Evolutionary conservation across 2,329 filamentous ascomycete species (phyloP).

Genomic region (Botrytis medusae): DNA sequence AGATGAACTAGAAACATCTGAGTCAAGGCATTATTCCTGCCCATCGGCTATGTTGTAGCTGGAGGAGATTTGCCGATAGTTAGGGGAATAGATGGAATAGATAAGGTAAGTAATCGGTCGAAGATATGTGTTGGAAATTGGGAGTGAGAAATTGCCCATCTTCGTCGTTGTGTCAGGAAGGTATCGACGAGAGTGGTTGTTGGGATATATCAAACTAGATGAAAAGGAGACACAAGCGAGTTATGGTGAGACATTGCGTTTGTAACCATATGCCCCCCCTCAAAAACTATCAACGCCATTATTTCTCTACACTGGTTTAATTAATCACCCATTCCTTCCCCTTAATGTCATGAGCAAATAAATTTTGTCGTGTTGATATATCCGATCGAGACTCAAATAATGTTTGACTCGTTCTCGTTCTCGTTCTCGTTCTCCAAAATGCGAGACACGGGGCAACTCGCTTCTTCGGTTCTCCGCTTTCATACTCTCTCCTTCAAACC

Average conservation of each 20-base stretch:
- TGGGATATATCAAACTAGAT: neutral
- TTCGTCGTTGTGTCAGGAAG: neutral
- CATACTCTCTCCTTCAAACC: neutral
- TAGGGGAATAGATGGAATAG: neutral
- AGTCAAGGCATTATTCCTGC: too few relatives aligned
- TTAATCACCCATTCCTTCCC: neutral
- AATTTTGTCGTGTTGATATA: neutral
- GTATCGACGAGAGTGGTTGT: neutral
- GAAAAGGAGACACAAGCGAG: neutral
- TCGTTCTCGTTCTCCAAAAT: neutral
- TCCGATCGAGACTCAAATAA: neutral
- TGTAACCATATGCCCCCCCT: neutral
- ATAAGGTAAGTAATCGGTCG: neutral
- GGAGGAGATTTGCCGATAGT: neutral
- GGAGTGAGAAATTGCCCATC: neutral
- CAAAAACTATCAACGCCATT: neutral
- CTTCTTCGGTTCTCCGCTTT: neutral
- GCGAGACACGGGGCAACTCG: neutral
- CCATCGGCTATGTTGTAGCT: neutral
- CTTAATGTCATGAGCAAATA: neutral
- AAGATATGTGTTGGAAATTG: accelerated
- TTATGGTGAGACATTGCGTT: neutral
- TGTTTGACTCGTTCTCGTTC: neutral
- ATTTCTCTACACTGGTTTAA: neutral
- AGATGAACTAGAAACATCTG: neutral